Base-by-base conservation (phyloP, 1,284 basidiomycete species). In the Spongispora temasekensis region DNA sequence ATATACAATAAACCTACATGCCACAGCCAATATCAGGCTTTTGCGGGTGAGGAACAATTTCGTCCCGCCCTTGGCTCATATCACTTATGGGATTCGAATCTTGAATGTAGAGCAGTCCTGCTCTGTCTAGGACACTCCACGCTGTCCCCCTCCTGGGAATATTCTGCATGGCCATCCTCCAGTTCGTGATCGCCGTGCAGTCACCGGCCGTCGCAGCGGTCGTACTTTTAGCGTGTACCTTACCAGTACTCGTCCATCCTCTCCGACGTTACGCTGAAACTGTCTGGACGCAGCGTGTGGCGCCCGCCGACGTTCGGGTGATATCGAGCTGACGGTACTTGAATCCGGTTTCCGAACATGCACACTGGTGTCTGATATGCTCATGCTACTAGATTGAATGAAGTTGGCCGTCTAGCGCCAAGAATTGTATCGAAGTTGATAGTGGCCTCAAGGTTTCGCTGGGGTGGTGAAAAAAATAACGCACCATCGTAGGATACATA, bases 1-100 rank as follows among this genome's bases (percentile, higher is more conserved):
- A 8, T 74, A 76, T 35, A 73, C 71, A 2, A 64, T 76, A 46
- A 75, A 64, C 28, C 67, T 73, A 56, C 68, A 75, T 30, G 53
- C 70, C 40, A 58, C 52, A 17, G 50, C 64, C 53, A 64, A 64
- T 25, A 40, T 42, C 19, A 58, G 56, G 12, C 63, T 68, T 35
- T 59, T 74, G 27, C 65, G 40, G 15, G 74, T 70, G 57, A 63
- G 61, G 8, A 27, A 32, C 9, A 19, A 8, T 28, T 51, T 48
- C 9, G 28, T 48, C 46, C 5, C 13, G 21, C 19, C 34, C 6
- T 28, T 50, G 31, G 10, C 40, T 4, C 5, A 9, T 19, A 19
- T 13, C 19, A 9, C 21, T n/a, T 12, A 50, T 17, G 37, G 25
- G 4, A 42, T 35, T 40, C 31, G 53, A 12, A 56, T 25, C 23